phyloP scores from a whole-genome alignment of 257 asterid species.

The Solanum neorickii region DNA sequence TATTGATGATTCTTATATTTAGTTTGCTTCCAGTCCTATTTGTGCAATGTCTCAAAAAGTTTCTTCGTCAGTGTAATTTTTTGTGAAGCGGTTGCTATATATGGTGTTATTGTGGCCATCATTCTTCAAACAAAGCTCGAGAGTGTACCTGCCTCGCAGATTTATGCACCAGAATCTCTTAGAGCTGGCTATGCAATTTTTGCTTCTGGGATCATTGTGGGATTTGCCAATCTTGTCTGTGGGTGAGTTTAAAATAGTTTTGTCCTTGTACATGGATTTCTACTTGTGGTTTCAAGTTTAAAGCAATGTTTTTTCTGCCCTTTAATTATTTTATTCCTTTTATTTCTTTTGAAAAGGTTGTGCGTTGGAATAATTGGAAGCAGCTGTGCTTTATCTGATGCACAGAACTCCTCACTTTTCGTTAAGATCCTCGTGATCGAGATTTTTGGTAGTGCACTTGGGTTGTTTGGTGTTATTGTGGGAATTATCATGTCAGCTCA shows the following conservation, averaged over 20 bases:
- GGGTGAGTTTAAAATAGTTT: conserved; percentile 46
- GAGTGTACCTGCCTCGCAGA: conserved; percentile 65
- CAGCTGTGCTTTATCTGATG: conserved; percentile 97
- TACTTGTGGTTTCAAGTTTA: not conserved
- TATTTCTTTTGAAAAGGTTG: conserved; percentile 31
- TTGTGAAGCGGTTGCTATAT: conserved; percentile 98
- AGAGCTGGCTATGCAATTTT: conserved; percentile 98
- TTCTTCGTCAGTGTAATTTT: conserved; percentile 65
- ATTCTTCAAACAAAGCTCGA: conserved; percentile 98
- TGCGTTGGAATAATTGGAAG: conserved; percentile 98
- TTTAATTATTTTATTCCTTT: not conserved
- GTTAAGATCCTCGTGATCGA: conserved; percentile 97
- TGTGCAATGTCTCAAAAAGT: not conserved
- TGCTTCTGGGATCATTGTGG: conserved; percentile 96
- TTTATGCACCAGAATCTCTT: conserved; percentile 77
- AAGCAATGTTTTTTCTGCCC: not conserved
- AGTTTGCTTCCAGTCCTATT: not conserved
- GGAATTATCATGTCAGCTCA: conserved; percentile 99
- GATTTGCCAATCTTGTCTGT: conserved; percentile 95
- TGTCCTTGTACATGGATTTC: not conserved
- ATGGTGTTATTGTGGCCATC: conserved; percentile 98
- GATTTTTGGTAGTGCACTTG: conserved; percentile 97
- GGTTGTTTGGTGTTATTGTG: conserved; percentile 91
- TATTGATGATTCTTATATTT: not conserved
- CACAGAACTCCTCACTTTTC: conserved; percentile 93